Percentiles rank a stretch among this genome's conserved stretches.
These are phyloP conservation scores for Eimeria mitis DNA, from an alignment of 169 alveolate species.

Conservation along the genomic window DNA sequence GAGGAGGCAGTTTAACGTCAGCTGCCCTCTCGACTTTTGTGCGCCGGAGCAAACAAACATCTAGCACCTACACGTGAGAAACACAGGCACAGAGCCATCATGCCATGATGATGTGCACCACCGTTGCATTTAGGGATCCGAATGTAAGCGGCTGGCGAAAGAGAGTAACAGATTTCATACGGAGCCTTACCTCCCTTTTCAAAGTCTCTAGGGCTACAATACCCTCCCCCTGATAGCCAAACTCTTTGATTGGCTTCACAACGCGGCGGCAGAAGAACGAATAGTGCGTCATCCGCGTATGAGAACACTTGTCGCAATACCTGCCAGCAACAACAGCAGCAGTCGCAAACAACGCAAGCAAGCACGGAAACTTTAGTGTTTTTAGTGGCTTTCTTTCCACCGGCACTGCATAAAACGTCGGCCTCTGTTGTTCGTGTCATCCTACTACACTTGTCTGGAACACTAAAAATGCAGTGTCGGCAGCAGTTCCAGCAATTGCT, in stretches of 20 bases:
- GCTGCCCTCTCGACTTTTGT: slow-evolving; percentile 93
- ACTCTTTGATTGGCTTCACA: slow-evolving; percentile 91
- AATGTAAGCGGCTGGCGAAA: not conserved
- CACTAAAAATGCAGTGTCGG: not conserved
- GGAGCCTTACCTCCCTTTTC: slow-evolving; percentile 82
- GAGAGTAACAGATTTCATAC: not conserved
- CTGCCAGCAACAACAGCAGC: slow-evolving; percentile 51
- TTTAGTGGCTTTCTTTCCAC: not conserved
- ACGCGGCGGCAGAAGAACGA: slow-evolving; percentile 91
- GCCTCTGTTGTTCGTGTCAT: not conserved
- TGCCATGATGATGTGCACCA: not conserved
- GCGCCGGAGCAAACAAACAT: slow-evolving; percentile 86
- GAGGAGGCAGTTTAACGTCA: slow-evolving; percentile 91
- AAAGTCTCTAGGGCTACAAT: slow-evolving; percentile 85
- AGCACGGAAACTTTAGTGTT: not conserved
- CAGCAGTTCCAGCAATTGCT: not conserved
- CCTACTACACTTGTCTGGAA: not conserved
- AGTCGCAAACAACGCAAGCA: not conserved
- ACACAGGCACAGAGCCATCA: slow-evolving; percentile 4
- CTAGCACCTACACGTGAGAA: slow-evolving; percentile 26
- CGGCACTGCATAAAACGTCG: not conserved
- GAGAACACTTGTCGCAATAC: slow-evolving; percentile 90
- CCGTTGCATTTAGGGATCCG: not conserved
- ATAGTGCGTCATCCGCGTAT: slow-evolving; percentile 90
- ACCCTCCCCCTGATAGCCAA: slow-evolving; percentile 91